Evolutionary conservation across 192 early-diverging fungal genomes (phyloP), one percentile per base, ranked within the genome.

Genomic region (Umbelopsis sp.): DNA sequence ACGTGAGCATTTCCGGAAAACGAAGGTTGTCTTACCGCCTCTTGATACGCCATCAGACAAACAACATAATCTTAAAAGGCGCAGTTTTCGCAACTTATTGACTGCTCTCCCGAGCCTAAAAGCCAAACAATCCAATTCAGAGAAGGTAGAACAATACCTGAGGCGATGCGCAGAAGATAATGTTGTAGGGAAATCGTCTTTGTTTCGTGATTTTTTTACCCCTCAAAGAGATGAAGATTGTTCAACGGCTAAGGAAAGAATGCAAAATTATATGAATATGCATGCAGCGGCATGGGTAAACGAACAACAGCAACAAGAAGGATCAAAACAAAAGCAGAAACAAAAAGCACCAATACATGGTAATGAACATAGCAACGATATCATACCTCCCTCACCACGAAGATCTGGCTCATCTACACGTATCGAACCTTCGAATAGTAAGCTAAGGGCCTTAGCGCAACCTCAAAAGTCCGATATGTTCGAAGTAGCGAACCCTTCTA

Each of bases 91-190:
- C 41, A 68, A 69, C 23, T 37, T 74, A 22, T 61, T 61, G 55
- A 61, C 55, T 13, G 12, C 58, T 69, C 30, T 49, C 27, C 55
- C 55, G 18, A 61, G 55, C 49, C 30, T 74, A 41, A 49, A 53
- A 47, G 41, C 44, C 21, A 61, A 64, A 25, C 83, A 83, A 68
- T 80, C 80, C 18, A 87, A 73, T 47, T 70, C 83, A 4, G 85
- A 85, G 47, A 85, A 85, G 66, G 71, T 87, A 18, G 85, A 87
- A 27, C 49, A 64, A 22, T 87, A 84, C 27, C 66, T 87, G 7
- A 75, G 80, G 21, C 80, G 80, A 46, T 81, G 82, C 7, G 70
- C 76, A 4, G 33, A 46, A 1, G 76, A 87, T 68, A 74, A 77
- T 10, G 70, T 71, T 35, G 66, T 87, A 9, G 61, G 69, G 44